Percentiles rank a stretch among this genome's conserved stretches.
These are phyloP conservation scores for Paraphaeosphaeria minitans DNA, from an alignment of 2,329 filamentous ascomycete species.

Conservation along the genomic window DNA sequence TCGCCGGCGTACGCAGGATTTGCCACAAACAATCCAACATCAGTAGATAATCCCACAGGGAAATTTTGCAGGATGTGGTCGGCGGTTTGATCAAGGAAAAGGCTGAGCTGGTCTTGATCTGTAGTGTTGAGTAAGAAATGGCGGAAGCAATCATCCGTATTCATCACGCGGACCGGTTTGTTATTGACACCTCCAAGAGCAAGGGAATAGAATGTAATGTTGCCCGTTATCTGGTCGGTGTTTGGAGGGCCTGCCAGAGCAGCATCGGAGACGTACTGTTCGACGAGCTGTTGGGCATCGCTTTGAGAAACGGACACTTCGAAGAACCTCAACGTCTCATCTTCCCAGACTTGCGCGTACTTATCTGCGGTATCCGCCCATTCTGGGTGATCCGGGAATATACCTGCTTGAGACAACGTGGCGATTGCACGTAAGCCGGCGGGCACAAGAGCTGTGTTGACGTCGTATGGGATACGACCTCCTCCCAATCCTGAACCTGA, in stretches of 20 bases:
- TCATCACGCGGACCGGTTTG: slow-evolving; percentile 61
- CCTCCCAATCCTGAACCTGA: slow-evolving; percentile 65
- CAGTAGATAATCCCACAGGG: slow-evolving; percentile 62
- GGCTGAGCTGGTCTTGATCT: slow-evolving; percentile 60
- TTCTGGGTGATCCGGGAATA: slow-evolving; percentile 56
- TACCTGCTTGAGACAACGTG: slow-evolving; percentile 54
- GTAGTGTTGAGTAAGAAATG: slow-evolving; percentile 67
- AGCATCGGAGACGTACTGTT: slow-evolving; percentile 53
- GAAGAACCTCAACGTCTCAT: slow-evolving; percentile 64
- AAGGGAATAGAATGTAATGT: slow-evolving; percentile 61
- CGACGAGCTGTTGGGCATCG: slow-evolving; percentile 55
- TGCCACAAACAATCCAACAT: slow-evolving; percentile 63
- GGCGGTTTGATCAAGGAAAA: slow-evolving; percentile 62
- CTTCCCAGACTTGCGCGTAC: slow-evolving; percentile 67
- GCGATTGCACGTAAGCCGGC: slow-evolving; percentile 65
- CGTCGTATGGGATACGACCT: slow-evolving; percentile 67
- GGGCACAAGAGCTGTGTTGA: slow-evolving; percentile 67
- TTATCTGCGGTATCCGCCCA: slow-evolving; percentile 55
- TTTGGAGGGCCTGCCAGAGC: slow-evolving; percentile 55
- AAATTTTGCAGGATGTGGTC: slow-evolving; percentile 63
- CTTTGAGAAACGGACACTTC: slow-evolving; percentile 50
- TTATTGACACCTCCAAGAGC: slow-evolving; percentile 58
- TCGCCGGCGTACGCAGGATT: slow-evolving; percentile 64
- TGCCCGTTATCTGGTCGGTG: slow-evolving; percentile 47
- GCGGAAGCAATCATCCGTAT: slow-evolving; percentile 68